Base-by-base conservation (phyloP, 2,329 filamentous ascomycete genomes). In the Mycogone perniciosa region DNA sequence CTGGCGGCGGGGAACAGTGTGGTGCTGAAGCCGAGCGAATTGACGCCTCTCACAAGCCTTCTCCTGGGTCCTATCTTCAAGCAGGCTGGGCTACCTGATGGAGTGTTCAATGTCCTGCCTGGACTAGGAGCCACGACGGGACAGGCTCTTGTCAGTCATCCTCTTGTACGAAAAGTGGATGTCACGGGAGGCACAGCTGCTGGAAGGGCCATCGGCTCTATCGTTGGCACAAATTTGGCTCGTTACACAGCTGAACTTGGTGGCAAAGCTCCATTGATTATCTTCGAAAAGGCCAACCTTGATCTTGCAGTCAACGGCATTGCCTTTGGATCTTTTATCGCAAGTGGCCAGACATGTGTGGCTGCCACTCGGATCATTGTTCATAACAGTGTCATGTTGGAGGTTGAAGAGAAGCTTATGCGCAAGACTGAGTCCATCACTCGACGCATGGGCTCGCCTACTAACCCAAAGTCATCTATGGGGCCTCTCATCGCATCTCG, bases 331-430 rank as follows among this genome's bases (percentile, higher is more conserved):
- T 75, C 76, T 6, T 81, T 78, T 51, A 68, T 78, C 13, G 77
- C 77, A 6, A 77, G 75, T 48, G 77, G 77, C 0, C 77, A 81
- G 66, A 79, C 76, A 1, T 81, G 77, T 55, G 86, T 86, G 49
- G 86, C 86, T 6, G 84, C 84, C 47, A 89, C 86, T 37, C 79
- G 88, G 60, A 80, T 92, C 63, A 82, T 89, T 64, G 86, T 90
- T 20, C 80, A 90, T 58, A 80, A 85, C 55, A 68, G 67, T 34
- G 79, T 90, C 61, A 77, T 87, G 61, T 76, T 82, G 59, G 72
- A 78, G 60, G 82, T 91, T 59, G 64, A 89, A 42, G 70, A 78
- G 57, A 73, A 73, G 50, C 85, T 92, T 65, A 80, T 75, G 67
- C 70, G 72, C 60, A 85, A 87, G 59, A 81, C 82, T 11, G 66